Evolutionary conservation across 179 eudicot species (phyloP), one percentile per base, ranked within the genome.

Genomic region (Silene noctiflora): DNA sequence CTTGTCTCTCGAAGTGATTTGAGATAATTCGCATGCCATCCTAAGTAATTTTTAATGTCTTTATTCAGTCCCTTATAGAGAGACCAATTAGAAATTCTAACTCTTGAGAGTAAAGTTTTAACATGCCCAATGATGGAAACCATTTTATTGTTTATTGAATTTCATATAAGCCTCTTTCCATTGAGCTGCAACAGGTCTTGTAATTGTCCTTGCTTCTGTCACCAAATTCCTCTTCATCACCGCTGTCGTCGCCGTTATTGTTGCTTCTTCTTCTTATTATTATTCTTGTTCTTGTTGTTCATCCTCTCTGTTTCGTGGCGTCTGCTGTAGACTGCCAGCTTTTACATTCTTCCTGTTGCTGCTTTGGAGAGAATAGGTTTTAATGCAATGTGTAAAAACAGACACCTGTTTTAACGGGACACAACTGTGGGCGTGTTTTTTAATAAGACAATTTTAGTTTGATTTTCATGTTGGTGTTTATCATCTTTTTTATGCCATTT

Each of bases 291-390:
- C 4, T 33, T 4, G 0, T 33, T 33, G 39, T 4, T 33, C 7
- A 0, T 33, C 39, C 39, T 33, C 39, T 33, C 39, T 33, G 39
- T 33, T 33, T 33, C 6, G 67, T 27, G 68, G 68, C 42, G 14
- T 33, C 39, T 64, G 68, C 35, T 64, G 68, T 42, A 8, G 42
- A 1, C 74, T 76, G 69, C 71, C 19, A 6, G 8, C 16, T 17
- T 4, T 63, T 63, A 39, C 68, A 22, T 24, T 51, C 8, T 55
- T 17, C n/a, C 21, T 44, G 71, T 71, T 73, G 75, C 72, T 73
- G 81, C 78, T 73, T 78, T 73, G 78, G 76, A 77, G 59, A 71
- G 75, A 74, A 33, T 59, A 72, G 70, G 81, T 74, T 81, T 77
- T 77, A 77, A 22, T 81, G 84, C 44, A 77, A 81, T 69, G 58